Evolutionary conservation across 228 moss, liverwort and hornwort species (phyloP).

Genomic region (Sphagnum magellanicum): DNA sequence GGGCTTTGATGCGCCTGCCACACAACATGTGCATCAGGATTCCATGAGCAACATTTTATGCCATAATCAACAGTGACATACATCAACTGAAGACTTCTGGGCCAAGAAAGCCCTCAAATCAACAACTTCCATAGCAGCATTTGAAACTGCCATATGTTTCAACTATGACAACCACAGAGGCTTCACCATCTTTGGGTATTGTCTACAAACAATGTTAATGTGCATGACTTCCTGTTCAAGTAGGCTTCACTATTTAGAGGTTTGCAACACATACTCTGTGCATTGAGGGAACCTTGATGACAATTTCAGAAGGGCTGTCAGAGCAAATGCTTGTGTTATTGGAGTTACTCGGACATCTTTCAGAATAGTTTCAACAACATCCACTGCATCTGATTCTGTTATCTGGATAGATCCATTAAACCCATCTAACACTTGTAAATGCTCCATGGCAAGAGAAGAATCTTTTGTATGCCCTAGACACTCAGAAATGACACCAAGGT

Average conservation of each 20-base stretch:
- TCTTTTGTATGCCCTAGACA: background rate
- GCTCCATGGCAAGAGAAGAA: background rate
- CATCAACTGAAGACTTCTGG: too few species aligned
- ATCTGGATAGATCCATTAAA: conserved; percentile 31
- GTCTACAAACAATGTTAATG: too few species aligned
- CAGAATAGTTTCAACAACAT: conserved; percentile 55
- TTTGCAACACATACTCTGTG: conserved; percentile 25
- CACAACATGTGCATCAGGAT: background rate
- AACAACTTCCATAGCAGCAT: too few species aligned
- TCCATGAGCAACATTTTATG: too few species aligned
- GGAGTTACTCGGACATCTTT: conserved; percentile 39
- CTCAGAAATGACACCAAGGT: too few species aligned
- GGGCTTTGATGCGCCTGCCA: conserved; percentile 58
- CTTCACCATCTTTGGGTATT: too few species aligned
- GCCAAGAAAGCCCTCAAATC: too few species aligned
- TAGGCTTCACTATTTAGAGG: background rate
- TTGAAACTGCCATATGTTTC: too few species aligned
- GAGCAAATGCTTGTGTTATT: conserved; percentile 46
- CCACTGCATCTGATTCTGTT: conserved; percentile 87
- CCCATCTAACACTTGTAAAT: too few species aligned
- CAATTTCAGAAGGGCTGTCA: conserved; percentile 68
- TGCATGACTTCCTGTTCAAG: too few species aligned
- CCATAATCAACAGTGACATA: too few species aligned
- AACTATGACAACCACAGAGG: background rate
- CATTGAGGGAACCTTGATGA: conserved; percentile 68